Evolutionary conservation across 805 yeast species (phyloP).

Genomic region (Kodamaea kaohsiungensis): DNA sequence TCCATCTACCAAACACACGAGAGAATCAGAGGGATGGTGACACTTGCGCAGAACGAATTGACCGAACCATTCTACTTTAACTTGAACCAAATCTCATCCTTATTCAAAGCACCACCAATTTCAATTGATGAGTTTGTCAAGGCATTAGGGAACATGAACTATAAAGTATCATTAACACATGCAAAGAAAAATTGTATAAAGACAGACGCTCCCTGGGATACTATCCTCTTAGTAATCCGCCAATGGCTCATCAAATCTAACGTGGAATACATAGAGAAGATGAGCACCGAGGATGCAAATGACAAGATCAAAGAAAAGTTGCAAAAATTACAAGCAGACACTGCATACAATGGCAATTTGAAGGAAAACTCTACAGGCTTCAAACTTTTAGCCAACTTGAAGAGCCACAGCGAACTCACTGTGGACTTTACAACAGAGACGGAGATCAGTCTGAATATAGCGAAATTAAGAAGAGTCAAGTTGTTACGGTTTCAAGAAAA

Average conservation of each 20-base stretch:
- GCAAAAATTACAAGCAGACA: slow-evolving; percentile 19
- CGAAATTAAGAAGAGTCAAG: slow-evolving; percentile 68
- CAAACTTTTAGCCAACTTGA: slow-evolving; percentile 50
- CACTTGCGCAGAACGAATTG: slow-evolving; percentile 76
- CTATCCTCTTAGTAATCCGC: slow-evolving; percentile 70
- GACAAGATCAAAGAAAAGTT: slow-evolving; percentile 19
- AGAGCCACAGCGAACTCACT: slow-evolving; percentile 23
- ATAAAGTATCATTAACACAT: slow-evolving; percentile 81
- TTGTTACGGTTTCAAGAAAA: slow-evolving; percentile 88
- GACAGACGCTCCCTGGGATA: slow-evolving; percentile 86
- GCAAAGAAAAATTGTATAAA: slow-evolving; percentile 83
- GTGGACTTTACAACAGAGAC: slow-evolving; percentile 63
- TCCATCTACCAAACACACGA: slow-evolving; percentile 74
- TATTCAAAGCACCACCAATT: slow-evolving; percentile 81
- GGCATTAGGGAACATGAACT: slow-evolving; percentile 85
- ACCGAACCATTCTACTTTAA: slow-evolving; percentile 75
- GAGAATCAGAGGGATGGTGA: slow-evolving; percentile 90
- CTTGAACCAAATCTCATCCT: slow-evolving; percentile 72
- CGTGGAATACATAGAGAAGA: slow-evolving; percentile 25
- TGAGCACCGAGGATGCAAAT: slow-evolving; percentile 17
- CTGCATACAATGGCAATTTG: slow-evolving; percentile 45
- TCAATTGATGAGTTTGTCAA: slow-evolving; percentile 69
- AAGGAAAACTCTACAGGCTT: slow-evolving; percentile 48
- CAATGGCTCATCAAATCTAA: slow-evolving; percentile 51
- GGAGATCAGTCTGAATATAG: slow-evolving; percentile 57